Conservation (phyloP, 2,329 filamentous ascomycete genomes). For the Davidsoniella eucalypti region DNA sequence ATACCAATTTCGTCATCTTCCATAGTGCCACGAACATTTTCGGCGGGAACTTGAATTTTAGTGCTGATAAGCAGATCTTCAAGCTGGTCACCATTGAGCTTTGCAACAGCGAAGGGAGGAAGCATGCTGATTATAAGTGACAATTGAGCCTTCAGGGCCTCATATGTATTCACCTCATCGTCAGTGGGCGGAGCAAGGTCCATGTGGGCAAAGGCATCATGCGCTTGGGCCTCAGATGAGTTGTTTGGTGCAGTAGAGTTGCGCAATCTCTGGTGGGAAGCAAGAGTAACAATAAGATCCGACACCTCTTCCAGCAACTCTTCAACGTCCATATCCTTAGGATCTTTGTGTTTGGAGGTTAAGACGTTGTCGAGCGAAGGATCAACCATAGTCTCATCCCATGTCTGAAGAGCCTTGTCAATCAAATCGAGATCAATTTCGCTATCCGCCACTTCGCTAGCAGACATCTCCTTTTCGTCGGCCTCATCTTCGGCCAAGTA, state of each 20-base stretch:
- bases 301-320: constrained; percentile 58
- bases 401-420: constrained; percentile 38
- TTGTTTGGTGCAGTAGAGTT: constrained; percentile 49
- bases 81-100: constrained; percentile 73
- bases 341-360: constrained; percentile 32
- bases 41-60: constrained; percentile 54
- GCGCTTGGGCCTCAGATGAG: constrained; percentile 44
- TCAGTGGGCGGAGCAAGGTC: constrained; percentile 50
- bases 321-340: constrained; percentile 51
- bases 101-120: constrained; percentile 72
- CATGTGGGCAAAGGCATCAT: constrained; percentile 51
- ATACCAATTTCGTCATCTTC: constrained; percentile 60
- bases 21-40: constrained; percentile 62
- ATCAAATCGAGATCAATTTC: constrained; percentile 36
- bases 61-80: constrained; percentile 68
- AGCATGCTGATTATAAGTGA: constrained; percentile 56
- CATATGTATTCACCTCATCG: constrained; percentile 45
- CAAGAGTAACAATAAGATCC: constrained; percentile 57
- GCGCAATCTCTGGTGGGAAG: constrained; percentile 65
- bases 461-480: constrained; percentile 24
- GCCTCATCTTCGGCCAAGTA: constrained; percentile 21
- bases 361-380: constrained; percentile 38
- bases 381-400: constrained; percentile 41
- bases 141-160: constrained; percentile 59
- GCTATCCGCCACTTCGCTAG: constrained; percentile 21